Base-by-base conservation (phyloP, 2,329 filamentous ascomycete genomes). In the Sporothrix globosa region DNA sequence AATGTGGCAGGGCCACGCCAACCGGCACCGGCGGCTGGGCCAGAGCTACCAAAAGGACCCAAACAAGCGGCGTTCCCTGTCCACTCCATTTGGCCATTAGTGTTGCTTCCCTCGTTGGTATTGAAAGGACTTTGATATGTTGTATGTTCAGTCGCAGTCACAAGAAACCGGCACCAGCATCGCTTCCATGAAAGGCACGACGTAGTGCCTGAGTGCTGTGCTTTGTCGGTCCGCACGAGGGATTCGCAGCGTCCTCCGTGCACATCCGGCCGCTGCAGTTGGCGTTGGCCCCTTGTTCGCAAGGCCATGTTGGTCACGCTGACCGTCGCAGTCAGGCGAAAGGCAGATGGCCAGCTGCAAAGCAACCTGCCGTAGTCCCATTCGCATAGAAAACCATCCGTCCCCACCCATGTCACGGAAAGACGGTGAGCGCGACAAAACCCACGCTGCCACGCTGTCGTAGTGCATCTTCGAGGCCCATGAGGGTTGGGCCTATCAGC, bases 371-470 rank as follows among this genome's bases (percentile, higher is more conserved):
- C 39, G 39, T 4, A 9, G 39, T 61, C 46, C 58, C 58, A 61
- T 61, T 61, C 58, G 58, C 58, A 39, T 61, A 27, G 21, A 46
- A 34, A n/a, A 2, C n/a, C 39, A n/a, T 46, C 10, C 39, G 21
- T 63, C 39, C 21, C 58, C n/a, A n/a, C n/a, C 21, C 39, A 19
- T 27, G 2, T 19, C 41, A 63, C 21, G n/a, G n/a, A 63, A 63
- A 63, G 39, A 63, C 58, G 58, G 39, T 63, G 58, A 63, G 39
- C 58, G 27, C 41, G 39, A 44, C 39, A 46, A 11, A 63, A 46
- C 4, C 11, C 58, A 19, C 9, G 53, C 6, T 10, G 54, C 39
- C 54, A 27, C 34, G 39, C 39, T 58, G 30, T 7, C 19, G 30
- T 27, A 39, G 19, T 19, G 27, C 27, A 60, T 34, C n/a, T 24